phyloP scores from a whole-genome alignment of 345 rosid species.

The Ceriops tagal region DNA sequence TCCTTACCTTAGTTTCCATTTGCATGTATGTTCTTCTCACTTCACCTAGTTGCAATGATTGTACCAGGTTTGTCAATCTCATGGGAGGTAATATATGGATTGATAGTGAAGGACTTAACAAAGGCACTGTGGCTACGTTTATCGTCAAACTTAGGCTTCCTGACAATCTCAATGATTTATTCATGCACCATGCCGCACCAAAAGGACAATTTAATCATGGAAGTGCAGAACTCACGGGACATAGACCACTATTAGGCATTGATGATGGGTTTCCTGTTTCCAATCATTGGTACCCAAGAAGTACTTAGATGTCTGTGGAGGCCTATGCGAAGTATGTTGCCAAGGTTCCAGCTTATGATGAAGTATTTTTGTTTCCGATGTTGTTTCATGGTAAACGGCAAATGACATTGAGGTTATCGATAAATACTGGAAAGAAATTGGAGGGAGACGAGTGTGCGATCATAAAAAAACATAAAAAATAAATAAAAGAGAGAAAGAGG shows the following conservation, averaged over 20 bases:
- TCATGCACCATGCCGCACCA: slow-evolving; percentile 35
- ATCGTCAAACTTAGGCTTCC: slow-evolving; percentile 61
- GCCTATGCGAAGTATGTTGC: neutral
- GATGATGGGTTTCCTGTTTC: slow-evolving; percentile 17
- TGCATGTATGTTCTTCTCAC: neutral
- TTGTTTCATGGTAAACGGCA: neutral
- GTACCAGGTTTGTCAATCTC: slow-evolving; percentile 71
- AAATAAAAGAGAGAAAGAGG: too few relatives aligned
- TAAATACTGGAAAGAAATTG: too few relatives aligned
- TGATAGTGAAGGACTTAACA: slow-evolving; percentile 75
- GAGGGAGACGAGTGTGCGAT: too few relatives aligned
- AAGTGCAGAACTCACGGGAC: slow-evolving; percentile 44
- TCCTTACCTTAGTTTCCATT: neutral
- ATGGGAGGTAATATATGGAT: slow-evolving; percentile 95
- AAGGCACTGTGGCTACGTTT: slow-evolving; percentile 67
- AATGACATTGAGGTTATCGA: too few relatives aligned
- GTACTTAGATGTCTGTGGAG: slow-evolving; percentile 28
- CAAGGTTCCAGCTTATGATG: neutral
- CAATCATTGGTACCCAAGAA: slow-evolving; percentile 43
- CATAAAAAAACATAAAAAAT: too few relatives aligned
- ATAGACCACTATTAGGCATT: slow-evolving; percentile 27
- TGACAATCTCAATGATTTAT: slow-evolving; percentile 37
- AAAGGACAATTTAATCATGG: slow-evolving; percentile 46
- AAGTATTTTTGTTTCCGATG: neutral
- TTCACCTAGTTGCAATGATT: slow-evolving; percentile 8